Percentiles rank a stretch among this genome's conserved stretches.
Evolutionary conservation across 306 rosid species (phyloP).

Genomic region (Vigna trinervia): DNA sequence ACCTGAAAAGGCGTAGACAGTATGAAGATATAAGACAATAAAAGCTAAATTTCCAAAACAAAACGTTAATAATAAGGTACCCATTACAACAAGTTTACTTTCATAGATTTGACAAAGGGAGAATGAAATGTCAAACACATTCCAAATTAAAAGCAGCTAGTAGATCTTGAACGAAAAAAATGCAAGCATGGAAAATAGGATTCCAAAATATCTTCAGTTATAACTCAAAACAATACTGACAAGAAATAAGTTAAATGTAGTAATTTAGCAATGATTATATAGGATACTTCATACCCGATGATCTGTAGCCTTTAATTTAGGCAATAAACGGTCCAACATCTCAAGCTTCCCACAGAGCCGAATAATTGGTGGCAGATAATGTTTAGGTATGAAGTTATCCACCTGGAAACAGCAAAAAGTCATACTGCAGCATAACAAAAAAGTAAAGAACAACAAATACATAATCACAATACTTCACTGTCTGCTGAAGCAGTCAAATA

Average conservation of each 20-base stretch:
- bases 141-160: conserved; percentile 27
- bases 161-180: conserved; percentile 20
- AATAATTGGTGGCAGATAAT: conserved; percentile 88
- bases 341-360: conserved; percentile 99
- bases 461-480: conserved; percentile 32
- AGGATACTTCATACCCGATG: conserved; percentile 77
- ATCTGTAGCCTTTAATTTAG: conserved; percentile 95
- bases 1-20: conserved; percentile 61
- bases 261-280: conserved; percentile 20
- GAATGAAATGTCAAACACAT: conserved; percentile 26
- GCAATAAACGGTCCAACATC: conserved; percentile 95
- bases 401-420: conserved; percentile 62
- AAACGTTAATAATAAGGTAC: neutral
- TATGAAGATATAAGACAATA: conserved; percentile 28
- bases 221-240: conserved; percentile 16
- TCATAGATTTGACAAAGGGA: conserved; percentile 36
- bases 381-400: conserved; percentile 85
- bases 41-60: conserved; percentile 23
- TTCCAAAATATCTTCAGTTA: conserved; percentile 22
- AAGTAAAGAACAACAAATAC: conserved; percentile 16
- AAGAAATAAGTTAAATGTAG: conserved; percentile 21
- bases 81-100: neutral
- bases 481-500: conserved; percentile 29
- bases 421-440: conserved; percentile 27
- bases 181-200: neutral